Evolutionary conservation across 208 protist species (phyloP), one percentile per base, ranked within the genome.

Genomic region (Crithidia bombi): DNA sequence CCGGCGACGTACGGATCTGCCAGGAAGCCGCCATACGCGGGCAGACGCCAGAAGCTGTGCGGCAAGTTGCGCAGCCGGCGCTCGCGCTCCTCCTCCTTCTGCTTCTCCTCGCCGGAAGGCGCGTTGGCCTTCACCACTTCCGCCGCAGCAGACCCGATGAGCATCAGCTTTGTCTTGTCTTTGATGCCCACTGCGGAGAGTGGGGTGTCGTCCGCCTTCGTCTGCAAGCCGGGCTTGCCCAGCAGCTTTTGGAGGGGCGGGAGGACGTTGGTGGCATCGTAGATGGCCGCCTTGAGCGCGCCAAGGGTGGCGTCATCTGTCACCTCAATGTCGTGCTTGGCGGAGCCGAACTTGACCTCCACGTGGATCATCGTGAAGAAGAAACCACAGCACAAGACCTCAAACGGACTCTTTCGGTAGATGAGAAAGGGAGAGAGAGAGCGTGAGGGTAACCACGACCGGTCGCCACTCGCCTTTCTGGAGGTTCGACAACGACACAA

Each of bases 1-100:
- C 84, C 80, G 17, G 69, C 79, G 2, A 94, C 79, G 55, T 80
- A 94, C 5, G 86, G 73, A 69, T 94, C 89, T 12, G 78, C 83
- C 28, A 94, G 65, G 30, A 92, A 65, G 41, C 80, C 83, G 12
- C 73, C 64, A 58, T 81, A 94, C 9, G 87, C 69, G 1, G 76
- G 56, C 38, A 85, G 47, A 17, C 65, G 57, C 89, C 89, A 94
- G 65, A 90, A 85, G 35, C 43, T 81, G 12, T 67, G 57, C 23
- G 75, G 70, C 32, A 85, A 56, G 36, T 64, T 78, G 25, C 69
- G 69, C 35, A 83, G 50, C n/a, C 71, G 43, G 14, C 72, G 63
- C 39, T 75, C 73, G 17, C 49, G 61, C 69, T 87, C 79, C 41
- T 61, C 70, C 33, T 89, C 69, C 30, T 81, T 67, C 41, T 69